Evolutionary conservation across 371 early-diverging fungal species (phyloP).

Genomic region (Mortierella polycephala): DNA sequence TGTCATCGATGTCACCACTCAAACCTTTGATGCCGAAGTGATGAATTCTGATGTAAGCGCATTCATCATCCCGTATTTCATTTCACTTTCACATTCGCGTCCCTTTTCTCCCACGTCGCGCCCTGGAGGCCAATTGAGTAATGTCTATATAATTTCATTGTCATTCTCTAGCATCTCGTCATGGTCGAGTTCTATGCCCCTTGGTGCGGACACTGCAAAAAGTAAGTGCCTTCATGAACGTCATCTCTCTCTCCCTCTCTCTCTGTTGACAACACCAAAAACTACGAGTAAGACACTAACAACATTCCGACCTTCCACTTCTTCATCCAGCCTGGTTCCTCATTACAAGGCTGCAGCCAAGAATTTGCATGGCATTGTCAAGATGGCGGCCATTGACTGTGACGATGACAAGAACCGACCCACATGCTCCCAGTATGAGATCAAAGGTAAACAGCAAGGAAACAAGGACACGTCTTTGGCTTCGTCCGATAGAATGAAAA

Average conservation of each 20-base stretch:
- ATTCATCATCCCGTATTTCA: neutral
- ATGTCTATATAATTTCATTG: slow-evolving; percentile 2
- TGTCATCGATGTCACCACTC: slow-evolving; percentile 66
- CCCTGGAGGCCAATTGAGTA: neutral
- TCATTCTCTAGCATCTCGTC: slow-evolving; percentile 69
- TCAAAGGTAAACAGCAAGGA: slow-evolving; percentile 65
- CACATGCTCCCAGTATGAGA: slow-evolving; percentile 79
- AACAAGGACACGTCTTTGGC: neutral
- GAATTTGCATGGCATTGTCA: slow-evolving; percentile 82
- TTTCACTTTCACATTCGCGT: neutral
- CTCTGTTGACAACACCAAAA: no score
- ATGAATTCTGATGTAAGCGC: slow-evolving; percentile 70
- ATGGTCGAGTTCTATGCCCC: slow-evolving; percentile 93
- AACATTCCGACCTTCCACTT: neutral
- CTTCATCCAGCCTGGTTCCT: slow-evolving; percentile 70
- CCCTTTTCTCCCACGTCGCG: neutral
- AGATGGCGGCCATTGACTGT: slow-evolving; percentile 91
- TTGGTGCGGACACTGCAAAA: slow-evolving; percentile 95
- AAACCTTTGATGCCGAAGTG: slow-evolving; percentile 78
- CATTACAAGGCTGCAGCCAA: slow-evolving; percentile 89
- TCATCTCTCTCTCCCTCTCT: no score
- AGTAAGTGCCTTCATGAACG: slow-evolving; percentile 49
- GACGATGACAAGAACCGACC: slow-evolving; percentile 81
- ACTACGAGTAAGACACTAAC: neutral
- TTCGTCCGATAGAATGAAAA: neutral